Conservation (phyloP, 106 monocot genomes). For the Posidonia australis region DNA sequence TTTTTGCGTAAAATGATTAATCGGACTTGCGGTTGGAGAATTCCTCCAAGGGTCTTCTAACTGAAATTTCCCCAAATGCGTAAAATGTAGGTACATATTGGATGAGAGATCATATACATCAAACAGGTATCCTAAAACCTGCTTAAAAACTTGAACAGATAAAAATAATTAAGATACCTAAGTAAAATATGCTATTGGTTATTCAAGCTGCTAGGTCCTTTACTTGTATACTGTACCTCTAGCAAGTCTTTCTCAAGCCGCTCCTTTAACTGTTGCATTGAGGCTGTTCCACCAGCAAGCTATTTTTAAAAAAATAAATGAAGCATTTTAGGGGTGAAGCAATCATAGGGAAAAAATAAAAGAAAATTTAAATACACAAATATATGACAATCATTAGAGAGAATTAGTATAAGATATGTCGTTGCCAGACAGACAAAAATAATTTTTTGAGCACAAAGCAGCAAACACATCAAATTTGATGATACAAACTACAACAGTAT, state of each 20-base stretch:
- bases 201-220: background rate
- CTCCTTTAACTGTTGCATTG: slow-evolving; percentile 95
- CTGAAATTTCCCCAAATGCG: background rate
- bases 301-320: slow-evolving; percentile 18
- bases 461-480: too few species aligned
- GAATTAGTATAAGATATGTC: too few species aligned
- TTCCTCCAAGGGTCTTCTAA: too few species aligned
- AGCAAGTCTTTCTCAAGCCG: slow-evolving; percentile 93
- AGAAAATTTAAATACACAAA: background rate
- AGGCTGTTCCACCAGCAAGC: slow-evolving; percentile 97
- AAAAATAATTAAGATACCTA: background rate
- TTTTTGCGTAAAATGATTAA: too few species aligned
- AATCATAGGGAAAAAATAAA: slow-evolving; percentile 1
- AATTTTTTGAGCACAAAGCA: too few species aligned
- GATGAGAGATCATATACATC: too few species aligned
- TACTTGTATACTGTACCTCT: slow-evolving; percentile 40
- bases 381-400: too few species aligned
- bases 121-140: too few species aligned
- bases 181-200: slow-evolving; percentile 1
- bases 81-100: too few species aligned
- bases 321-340: background rate
- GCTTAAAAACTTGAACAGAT: background rate
- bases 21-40: too few species aligned
- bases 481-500: too few species aligned
- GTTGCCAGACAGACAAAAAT: too few species aligned